These are phyloP conservation scores for Coleophoma crateriformis DNA, from an alignment of 2,329 filamentous ascomycete genomes.

Conservation along the genomic window DNA sequence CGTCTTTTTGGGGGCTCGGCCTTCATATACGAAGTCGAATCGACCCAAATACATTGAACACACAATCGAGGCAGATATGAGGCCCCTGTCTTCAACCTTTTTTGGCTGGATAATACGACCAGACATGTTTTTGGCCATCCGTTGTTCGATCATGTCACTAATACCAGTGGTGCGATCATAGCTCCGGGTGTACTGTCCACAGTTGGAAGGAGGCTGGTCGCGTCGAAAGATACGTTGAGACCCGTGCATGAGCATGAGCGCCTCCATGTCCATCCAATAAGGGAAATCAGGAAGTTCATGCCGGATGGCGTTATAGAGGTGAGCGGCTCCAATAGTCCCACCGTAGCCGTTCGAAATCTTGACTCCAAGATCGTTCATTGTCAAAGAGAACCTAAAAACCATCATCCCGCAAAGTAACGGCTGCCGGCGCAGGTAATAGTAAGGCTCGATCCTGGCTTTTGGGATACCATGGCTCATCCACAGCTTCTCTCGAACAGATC, in stretches of 20 bases:
- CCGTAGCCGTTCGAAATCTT: conserved; percentile 2
- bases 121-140: background rate
- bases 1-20: background rate
- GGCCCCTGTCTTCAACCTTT: background rate
- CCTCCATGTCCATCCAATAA: conserved; percentile 12
- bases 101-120: background rate
- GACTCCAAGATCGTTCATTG: conserved; percentile 8
- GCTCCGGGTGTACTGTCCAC: background rate
- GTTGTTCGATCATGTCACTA: conserved; percentile 3
- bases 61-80: conserved; percentile 5
- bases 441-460: background rate
- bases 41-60: background rate
- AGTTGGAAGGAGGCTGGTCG: conserved; percentile 1
- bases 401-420: conserved; percentile 11
- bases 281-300: conserved; percentile 5
- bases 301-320: conserved; percentile 11
- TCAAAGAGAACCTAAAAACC: conserved; percentile 8
- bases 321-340: conserved; percentile 5
- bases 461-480: background rate
- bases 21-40: background rate
- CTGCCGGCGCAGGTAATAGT: conserved; percentile 7
- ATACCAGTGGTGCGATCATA: conserved; percentile 6
- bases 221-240: conserved; percentile 3
- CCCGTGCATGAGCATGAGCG: conserved; percentile 10
- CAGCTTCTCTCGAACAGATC: background rate